Percentiles rank a stretch among this genome's conserved stretches.
phyloP scores from a whole-genome alignment of 306 rosid genomes.

The Castanea crenata region DNA sequence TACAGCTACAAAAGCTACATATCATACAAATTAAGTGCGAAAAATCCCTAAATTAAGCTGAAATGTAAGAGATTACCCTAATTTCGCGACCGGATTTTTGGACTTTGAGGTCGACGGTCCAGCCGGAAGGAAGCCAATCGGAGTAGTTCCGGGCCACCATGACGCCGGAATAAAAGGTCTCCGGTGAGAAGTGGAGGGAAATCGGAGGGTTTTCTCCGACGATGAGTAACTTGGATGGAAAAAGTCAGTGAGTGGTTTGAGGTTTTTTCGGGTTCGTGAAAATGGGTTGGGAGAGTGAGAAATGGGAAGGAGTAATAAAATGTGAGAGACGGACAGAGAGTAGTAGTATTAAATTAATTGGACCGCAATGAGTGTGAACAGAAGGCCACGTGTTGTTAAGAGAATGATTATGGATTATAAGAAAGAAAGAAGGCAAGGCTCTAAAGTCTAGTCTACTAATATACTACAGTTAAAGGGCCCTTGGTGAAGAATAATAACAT shows the following conservation, averaged over 20 bases:
- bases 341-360: neutral
- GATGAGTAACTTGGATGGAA: neutral
- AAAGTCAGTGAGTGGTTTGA: neutral
- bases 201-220: neutral
- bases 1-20: neutral
- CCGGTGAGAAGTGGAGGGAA: constrained; percentile 22
- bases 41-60: constrained; percentile 8
- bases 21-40: neutral
- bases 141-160: constrained; percentile 37
- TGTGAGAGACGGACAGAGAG: too few species aligned
- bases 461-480: too few species aligned
- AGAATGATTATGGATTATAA: neutral
- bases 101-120: constrained; percentile 35
- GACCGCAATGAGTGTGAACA: neutral
- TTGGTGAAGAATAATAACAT: too few species aligned
- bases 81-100: constrained; percentile 42
- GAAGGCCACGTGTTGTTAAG: neutral
- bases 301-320: neutral
- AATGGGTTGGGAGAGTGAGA: neutral
- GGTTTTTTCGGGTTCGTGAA: neutral
- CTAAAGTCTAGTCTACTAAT: too few species aligned
- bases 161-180: neutral
- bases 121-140: constrained; percentile 53
- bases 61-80: constrained; percentile 30
- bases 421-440: too few species aligned